phyloP scores from a whole-genome alignment of 1,284 basidiomycete species.

The Trametes sp. region DNA sequence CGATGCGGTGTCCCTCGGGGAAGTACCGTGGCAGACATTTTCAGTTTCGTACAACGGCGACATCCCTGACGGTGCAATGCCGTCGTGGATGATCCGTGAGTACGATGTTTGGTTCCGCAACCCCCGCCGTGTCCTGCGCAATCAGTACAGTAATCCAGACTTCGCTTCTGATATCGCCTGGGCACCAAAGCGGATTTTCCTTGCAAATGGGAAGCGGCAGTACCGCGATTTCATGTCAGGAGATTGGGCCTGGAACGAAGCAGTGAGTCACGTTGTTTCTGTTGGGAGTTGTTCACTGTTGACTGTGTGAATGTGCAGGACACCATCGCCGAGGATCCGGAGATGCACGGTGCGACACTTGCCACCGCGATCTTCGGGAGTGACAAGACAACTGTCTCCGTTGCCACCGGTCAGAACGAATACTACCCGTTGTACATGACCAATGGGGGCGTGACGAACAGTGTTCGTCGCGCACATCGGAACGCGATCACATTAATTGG shows the following conservation, averaged over 20 bases:
- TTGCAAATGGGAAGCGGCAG: background rate
- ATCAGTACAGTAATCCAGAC: slow-evolving; percentile 26
- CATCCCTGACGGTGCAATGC: slow-evolving; percentile 6
- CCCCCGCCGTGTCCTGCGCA: slow-evolving; percentile 7
- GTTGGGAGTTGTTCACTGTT: no score
- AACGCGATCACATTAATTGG: background rate
- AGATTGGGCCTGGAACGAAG: no score
- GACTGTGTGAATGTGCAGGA: background rate
- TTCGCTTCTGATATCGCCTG: slow-evolving; percentile 22
- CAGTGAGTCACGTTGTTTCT: no score
- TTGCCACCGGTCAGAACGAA: background rate
- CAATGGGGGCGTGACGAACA: background rate
- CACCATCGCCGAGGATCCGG: background rate
- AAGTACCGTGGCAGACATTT: background rate
- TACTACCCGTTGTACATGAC: background rate
- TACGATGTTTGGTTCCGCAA: slow-evolving; percentile 26
- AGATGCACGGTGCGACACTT: background rate
- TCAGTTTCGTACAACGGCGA: slow-evolving; percentile 1
- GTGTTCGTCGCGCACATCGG: background rate
- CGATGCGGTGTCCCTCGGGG: background rate
- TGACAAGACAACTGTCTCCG: background rate
- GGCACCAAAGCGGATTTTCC: background rate
- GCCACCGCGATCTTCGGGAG: background rate
- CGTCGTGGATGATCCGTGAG: slow-evolving; percentile 26
- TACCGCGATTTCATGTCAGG: background rate